Evolutionary conservation across 441 rosid species (phyloP).

Genomic region (Brassica balearica): DNA sequence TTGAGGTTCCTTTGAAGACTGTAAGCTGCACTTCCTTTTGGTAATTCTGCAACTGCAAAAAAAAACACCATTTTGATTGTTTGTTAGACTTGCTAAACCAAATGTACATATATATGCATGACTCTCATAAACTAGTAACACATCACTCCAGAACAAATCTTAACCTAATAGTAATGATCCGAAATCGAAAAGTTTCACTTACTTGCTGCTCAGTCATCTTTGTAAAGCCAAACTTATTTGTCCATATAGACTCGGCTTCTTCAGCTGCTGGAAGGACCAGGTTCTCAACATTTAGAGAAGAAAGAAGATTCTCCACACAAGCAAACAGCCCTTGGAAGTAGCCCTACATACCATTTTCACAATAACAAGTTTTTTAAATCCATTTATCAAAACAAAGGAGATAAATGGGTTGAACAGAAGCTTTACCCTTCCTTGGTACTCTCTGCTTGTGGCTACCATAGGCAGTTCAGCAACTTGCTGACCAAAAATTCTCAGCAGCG

Average conservation of each 20-base stretch:
- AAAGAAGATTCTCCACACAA: constrained; percentile 80
- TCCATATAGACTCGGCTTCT: constrained; percentile 97
- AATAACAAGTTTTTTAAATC: neutral
- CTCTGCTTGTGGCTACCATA: constrained; percentile 87
- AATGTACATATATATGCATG: neutral
- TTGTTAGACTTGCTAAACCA: neutral
- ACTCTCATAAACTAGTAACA: too few relatives aligned
- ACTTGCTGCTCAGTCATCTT: constrained; percentile 77
- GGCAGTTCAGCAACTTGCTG: constrained; percentile 98
- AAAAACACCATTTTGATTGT: neutral
- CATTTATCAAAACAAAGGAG: neutral
- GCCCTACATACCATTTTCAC: constrained; percentile 58
- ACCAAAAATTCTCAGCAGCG: constrained; percentile 89
- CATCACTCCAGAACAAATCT: neutral
- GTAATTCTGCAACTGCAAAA: constrained; percentile 64
- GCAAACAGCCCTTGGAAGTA: constrained; percentile 89
- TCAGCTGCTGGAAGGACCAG: constrained; percentile 97
- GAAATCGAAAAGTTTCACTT: neutral
- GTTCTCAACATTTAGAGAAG: constrained; percentile 75
- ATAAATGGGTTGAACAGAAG: neutral
- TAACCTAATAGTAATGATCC: neutral
- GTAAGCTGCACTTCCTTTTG: constrained; percentile 79
- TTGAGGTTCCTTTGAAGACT: constrained; percentile 81
- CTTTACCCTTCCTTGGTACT: constrained; percentile 93
- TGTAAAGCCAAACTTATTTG: constrained; percentile 83